Conservation (phyloP, 768 basidiomycete species). For the Lyophyllum decastes region DNA sequence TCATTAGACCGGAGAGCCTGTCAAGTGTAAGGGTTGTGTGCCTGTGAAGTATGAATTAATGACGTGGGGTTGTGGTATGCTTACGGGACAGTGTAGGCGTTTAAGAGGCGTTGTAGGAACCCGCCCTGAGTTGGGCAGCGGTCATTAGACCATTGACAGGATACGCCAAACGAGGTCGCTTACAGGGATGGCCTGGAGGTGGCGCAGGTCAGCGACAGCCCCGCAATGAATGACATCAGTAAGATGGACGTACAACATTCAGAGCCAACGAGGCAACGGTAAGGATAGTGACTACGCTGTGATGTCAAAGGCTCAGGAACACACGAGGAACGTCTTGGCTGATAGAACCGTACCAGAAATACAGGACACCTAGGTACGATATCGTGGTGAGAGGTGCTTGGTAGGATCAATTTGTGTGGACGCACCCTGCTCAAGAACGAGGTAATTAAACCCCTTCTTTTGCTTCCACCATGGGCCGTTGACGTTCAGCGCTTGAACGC, state of each 20-base stretch:
- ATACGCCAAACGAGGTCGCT: not conserved
- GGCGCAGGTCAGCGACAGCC: no score
- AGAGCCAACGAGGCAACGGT: conserved; percentile 25
- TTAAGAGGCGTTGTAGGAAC: conserved; percentile 28
- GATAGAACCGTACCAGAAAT: conserved; percentile 24
- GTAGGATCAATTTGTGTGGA: no score
- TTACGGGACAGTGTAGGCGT: conserved; percentile 27
- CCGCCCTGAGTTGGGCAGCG: conserved; percentile 17
- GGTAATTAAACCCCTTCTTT: conserved; percentile 20
- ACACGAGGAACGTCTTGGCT: not conserved
- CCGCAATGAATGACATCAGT: not conserved
- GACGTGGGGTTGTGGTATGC: not conserved
- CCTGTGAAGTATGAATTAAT: not conserved
- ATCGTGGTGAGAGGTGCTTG: not conserved
- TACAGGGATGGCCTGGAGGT: conserved; percentile 21
- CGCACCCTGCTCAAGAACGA: conserved; percentile 30
- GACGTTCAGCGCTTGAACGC: conserved; percentile 23
- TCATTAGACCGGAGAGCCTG: conserved; percentile 17
- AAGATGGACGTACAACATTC: conserved; percentile 21
- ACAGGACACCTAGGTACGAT: conserved; percentile 21
- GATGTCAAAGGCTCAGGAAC: not conserved
- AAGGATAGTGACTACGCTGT: conserved; percentile 23
- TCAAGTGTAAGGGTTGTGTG: not conserved
- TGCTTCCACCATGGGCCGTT: conserved; percentile 16
- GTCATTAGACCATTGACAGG: not conserved